Conservation (phyloP, 306 rosid genomes). For the Casuarina cunninghamiana region DNA sequence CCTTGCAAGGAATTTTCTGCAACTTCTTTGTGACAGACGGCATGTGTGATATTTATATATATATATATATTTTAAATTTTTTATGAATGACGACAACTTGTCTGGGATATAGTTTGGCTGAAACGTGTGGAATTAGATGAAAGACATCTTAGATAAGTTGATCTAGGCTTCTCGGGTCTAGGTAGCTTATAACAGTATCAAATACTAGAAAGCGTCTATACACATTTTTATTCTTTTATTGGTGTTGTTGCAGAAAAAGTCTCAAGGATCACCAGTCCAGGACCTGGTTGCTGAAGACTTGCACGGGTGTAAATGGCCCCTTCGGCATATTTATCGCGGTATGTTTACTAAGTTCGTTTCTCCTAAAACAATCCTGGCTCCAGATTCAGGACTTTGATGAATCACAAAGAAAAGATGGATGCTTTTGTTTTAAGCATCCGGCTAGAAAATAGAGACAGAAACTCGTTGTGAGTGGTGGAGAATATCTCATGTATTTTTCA, state of each 20-base stretch:
- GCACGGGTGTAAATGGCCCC: slow-evolving; percentile 68
- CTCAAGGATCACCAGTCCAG: slow-evolving; percentile 51
- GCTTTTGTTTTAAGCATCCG: neutral
- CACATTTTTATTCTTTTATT: slow-evolving; percentile 4
- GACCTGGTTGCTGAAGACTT: slow-evolving; percentile 61
- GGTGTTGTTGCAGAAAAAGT: slow-evolving; percentile 57
- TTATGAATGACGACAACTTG: neutral
- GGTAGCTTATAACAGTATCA: neutral
- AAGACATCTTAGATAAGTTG: neutral
- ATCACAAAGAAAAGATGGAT: neutral
- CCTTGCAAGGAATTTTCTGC: slow-evolving; percentile 17
- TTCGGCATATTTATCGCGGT: slow-evolving; percentile 72
- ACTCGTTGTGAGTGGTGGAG: neutral
- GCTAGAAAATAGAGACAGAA: neutral
- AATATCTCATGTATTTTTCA: neutral
- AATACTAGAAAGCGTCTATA: neutral
- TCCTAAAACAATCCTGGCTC: neutral
- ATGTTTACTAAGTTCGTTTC: slow-evolving; percentile 6
- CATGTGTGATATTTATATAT: neutral
- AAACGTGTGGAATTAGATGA: neutral
- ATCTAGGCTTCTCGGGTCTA: slow-evolving; percentile 1
- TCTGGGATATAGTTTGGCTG: neutral
- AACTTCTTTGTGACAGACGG: neutral
- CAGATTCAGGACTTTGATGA: neutral
- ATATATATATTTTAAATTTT: neutral